These are phyloP conservation scores for Trypanosoma brucei DNA, from an alignment of 208 protist species.

Conservation along the genomic window DNA sequence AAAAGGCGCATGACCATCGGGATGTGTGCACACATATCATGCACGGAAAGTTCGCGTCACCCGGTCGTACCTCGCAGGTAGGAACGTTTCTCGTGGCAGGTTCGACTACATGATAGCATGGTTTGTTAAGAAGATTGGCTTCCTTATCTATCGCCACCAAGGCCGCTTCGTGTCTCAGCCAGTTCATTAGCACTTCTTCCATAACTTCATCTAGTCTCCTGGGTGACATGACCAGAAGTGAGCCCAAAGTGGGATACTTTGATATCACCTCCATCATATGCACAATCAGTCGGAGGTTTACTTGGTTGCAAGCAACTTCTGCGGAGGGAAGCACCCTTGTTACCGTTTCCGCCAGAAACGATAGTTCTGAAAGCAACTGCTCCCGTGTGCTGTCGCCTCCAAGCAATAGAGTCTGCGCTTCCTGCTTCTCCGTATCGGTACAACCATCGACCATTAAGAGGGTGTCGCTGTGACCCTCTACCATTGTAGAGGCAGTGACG, in stretches of 20 bases:
- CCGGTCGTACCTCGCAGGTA: neutral
- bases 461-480: too few relatives aligned
- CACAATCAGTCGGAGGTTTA: constrained; percentile 15
- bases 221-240: constrained; percentile 22
- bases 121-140: neutral
- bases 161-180: constrained; percentile 12
- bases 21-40: constrained; percentile 14
- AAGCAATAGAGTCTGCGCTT: constrained; percentile 13
- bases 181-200: constrained; percentile 3
- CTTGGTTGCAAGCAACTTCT: neutral
- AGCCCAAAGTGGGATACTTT: constrained; percentile 10
- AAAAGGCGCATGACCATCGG: constrained; percentile 18
- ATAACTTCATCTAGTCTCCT: constrained; percentile 10
- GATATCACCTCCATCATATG: constrained; percentile 13
- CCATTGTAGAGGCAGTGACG: too few relatives aligned
- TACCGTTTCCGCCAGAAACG: constrained; percentile 1
- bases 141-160: neutral
- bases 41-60: neutral
- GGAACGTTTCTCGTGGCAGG: neutral
- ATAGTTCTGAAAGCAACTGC: constrained; percentile 24
- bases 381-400: constrained; percentile 6
- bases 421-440: neutral
- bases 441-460: neutral
- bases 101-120: neutral
- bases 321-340: neutral